These are phyloP conservation scores for Mycena metata DNA, from an alignment of 768 basidiomycete genomes.

Conservation along the genomic window DNA sequence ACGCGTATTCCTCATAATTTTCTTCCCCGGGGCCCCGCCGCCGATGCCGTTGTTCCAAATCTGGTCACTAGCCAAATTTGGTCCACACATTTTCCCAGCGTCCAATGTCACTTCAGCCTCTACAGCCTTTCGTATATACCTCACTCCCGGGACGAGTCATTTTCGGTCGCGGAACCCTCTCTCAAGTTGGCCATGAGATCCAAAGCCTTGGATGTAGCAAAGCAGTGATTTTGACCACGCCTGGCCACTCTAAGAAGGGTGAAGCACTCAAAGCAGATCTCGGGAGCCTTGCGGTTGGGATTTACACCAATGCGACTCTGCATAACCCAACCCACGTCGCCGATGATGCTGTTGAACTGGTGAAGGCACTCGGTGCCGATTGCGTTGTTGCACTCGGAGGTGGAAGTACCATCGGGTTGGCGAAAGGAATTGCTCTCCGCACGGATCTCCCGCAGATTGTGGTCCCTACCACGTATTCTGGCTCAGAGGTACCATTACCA, in stretches of 20 bases:
- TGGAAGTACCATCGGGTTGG: conserved; percentile 54
- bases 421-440: conserved; percentile 55
- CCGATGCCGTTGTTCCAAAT: too few species aligned
- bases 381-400: conserved; percentile 55
- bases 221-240: conserved; percentile 52
- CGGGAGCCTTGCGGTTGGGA: conserved; percentile 44
- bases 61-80: background rate
- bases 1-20: too few species aligned
- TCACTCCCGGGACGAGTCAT: conserved; percentile 53
- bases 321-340: conserved; percentile 56
- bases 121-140: conserved; percentile 55
- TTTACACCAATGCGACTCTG: conserved; percentile 56
- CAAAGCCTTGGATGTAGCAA: conserved; percentile 47
- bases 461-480: conserved; percentile 57
- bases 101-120: conserved; percentile 11
- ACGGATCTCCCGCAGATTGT: conserved; percentile 56
- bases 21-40: too few species aligned
- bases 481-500: conserved; percentile 48
- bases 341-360: conserved; percentile 48
- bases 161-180: conserved; percentile 53
- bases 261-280: conserved; percentile 39
- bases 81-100: background rate
- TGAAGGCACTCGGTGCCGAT: conserved; percentile 47
- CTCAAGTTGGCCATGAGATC: conserved; percentile 49
- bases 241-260: conserved; percentile 48